Evolutionary conservation across 495 filamentous ascomycete species (phyloP).

Genomic region (Xanthoparmelia taractica): DNA sequence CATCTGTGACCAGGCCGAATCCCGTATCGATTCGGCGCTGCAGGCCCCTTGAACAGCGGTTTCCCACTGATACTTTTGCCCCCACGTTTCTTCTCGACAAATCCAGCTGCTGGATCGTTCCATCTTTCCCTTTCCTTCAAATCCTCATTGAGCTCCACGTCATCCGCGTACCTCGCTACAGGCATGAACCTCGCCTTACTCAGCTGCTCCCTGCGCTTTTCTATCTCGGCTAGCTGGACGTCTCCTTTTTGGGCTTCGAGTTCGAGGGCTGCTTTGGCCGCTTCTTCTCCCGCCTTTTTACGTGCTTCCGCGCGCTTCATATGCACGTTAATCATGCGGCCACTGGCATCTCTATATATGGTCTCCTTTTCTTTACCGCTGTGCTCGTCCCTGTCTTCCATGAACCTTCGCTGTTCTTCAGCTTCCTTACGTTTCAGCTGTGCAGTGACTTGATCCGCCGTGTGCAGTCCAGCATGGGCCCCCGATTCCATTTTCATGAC

Average conservation of each 20-base stretch:
- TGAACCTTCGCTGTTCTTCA: slow-evolving; percentile 31
- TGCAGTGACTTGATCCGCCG: slow-evolving; percentile 66
- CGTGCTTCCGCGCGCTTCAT: slow-evolving; percentile 84
- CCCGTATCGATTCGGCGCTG: slow-evolving; percentile 85
- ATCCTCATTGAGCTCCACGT: slow-evolving; percentile 76
- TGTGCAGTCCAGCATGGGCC: slow-evolving; percentile 78
- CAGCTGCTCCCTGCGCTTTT: slow-evolving; percentile 52
- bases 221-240: slow-evolving; percentile 59
- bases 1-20: slow-evolving; percentile 87
- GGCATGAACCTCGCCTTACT: slow-evolving; percentile 73
- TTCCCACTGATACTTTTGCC: slow-evolving; percentile 50
- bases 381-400: slow-evolving; percentile 20
- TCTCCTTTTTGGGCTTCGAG: slow-evolving; percentile 68
- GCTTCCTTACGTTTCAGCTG: slow-evolving; percentile 49
- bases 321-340: slow-evolving; percentile 80
- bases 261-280: slow-evolving; percentile 51
- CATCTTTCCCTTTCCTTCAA: slow-evolving; percentile 66
- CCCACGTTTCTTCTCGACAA: slow-evolving; percentile 51
- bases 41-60: slow-evolving; percentile 71
- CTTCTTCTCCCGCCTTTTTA: slow-evolving; percentile 62
- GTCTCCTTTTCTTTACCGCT: slow-evolving; percentile 57
- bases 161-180: slow-evolving; percentile 71
- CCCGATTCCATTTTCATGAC: slow-evolving; percentile 68
- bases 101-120: slow-evolving; percentile 88
- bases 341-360: slow-evolving; percentile 88